A percentile compares a stretch with the other conserved stretches of the same genome.
These are phyloP conservation scores for Penstemon davidsonii DNA, from an alignment of 257 asterid genomes.

Conservation along the genomic window DNA sequence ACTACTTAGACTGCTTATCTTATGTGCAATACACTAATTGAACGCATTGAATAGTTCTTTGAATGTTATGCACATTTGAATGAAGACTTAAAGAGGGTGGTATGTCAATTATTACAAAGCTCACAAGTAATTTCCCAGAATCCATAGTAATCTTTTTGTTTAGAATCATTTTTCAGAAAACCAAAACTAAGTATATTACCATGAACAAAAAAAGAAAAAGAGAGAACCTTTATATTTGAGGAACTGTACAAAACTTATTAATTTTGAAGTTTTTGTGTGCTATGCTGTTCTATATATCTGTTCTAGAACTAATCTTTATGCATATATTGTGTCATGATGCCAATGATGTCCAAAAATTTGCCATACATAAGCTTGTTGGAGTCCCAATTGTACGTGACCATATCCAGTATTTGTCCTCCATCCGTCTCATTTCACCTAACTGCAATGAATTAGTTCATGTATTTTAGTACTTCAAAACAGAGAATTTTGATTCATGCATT, in stretches of 20 bases:
- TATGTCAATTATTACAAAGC: background rate
- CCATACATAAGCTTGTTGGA: constrained; percentile 72
- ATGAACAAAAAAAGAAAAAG: background rate
- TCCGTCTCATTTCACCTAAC: constrained; percentile 72
- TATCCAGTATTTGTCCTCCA: constrained; percentile 52
- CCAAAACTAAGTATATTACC: background rate
- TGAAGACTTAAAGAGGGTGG: background rate
- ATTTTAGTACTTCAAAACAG: background rate
- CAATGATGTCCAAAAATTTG: constrained; percentile 57
- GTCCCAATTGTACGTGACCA: constrained; percentile 85
- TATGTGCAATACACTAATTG: background rate
- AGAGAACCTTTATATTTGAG: background rate
- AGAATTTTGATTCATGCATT: background rate
- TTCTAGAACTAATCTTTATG: background rate
- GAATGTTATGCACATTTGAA: background rate
- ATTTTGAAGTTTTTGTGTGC: background rate
- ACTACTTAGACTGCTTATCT: background rate
- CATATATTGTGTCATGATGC: constrained; percentile 37
- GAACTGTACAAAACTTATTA: constrained; percentile 14
- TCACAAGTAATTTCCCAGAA: background rate
- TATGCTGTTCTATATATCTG: background rate
- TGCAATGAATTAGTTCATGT: constrained; percentile 27
- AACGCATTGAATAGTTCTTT: background rate
- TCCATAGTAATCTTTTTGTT: no score
- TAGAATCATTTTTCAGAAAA: background rate